Percentiles rank a stretch among this genome's conserved stretches.
Evolutionary conservation across 2,329 filamentous ascomycete genomes (phyloP).

Genomic region (Cryphonectria carpinicola): DNA sequence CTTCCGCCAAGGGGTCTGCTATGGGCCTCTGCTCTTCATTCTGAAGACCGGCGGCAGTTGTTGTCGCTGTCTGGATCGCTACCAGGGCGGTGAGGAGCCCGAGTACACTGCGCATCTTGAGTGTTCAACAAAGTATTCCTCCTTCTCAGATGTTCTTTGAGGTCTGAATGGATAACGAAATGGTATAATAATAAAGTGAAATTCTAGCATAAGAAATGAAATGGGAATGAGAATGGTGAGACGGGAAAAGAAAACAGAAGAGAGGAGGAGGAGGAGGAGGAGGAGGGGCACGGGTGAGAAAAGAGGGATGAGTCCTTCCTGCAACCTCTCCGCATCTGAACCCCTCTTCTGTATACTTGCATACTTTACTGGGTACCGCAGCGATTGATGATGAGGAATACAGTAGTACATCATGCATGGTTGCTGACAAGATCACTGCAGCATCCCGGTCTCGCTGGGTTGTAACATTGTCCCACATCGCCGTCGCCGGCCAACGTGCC

Average conservation of each 20-base stretch:
- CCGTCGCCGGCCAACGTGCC: neutral
- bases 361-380: too few species aligned
- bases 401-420: neutral
- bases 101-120: neutral
- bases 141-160: neutral
- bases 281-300: too few species aligned
- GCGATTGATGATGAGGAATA: too few species aligned
- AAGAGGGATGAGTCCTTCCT: too few species aligned
- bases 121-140: too few species aligned
- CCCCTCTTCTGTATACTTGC: neutral
- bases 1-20: neutral
- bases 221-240: neutral
- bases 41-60: constrained; percentile 8
- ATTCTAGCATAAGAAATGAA: too few species aligned
- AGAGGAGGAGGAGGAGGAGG: too few species aligned
- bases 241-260: neutral
- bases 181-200: neutral
- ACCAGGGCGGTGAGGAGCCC: neutral
- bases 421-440: neutral
- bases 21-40: constrained; percentile 18
- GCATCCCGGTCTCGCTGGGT: neutral
- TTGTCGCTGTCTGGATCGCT: neutral
- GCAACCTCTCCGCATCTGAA: neutral
- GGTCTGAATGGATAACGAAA: neutral
- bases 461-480: neutral